Percentiles rank a stretch among this genome's conserved stretches.
These are phyloP conservation scores for Lasiodiplodia sp. DNA, from an alignment of 2,329 filamentous ascomycete species.

Conservation along the genomic window DNA sequence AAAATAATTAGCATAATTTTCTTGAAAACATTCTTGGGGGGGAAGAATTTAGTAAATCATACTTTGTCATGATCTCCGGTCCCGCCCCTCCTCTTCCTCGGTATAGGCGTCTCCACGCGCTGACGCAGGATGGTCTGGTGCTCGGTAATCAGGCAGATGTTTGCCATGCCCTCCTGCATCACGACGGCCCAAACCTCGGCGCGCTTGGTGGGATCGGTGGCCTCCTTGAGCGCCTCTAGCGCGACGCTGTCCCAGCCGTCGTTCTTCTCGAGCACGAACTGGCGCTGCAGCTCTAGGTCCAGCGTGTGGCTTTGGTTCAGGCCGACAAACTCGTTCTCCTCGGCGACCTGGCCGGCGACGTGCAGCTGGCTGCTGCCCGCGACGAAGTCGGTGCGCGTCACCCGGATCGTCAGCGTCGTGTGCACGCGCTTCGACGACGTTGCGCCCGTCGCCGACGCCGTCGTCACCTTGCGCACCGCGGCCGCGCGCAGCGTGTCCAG, in stretches of 20 bases:
- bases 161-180: constrained; percentile 87
- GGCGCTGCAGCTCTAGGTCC: constrained; percentile 85
- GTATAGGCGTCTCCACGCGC: constrained; percentile 70
- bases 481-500: constrained; percentile 70
- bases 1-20: not conserved
- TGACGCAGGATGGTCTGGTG: constrained; percentile 79
- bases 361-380: constrained; percentile 72
- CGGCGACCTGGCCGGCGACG: constrained; percentile 69
- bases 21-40: not conserved
- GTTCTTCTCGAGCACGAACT: constrained; percentile 87
- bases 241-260: constrained; percentile 91
- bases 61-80: constrained; percentile 68
- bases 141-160: constrained; percentile 83
- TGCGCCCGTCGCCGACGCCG: constrained; percentile 66
- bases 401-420: constrained; percentile 68
- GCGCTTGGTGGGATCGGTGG: constrained; percentile 77
- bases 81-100: constrained; percentile 70
- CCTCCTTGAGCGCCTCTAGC: constrained; percentile 77
- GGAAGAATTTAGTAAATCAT: not conserved
- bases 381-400: constrained; percentile 74
- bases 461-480: constrained; percentile 71
- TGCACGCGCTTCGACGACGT: constrained; percentile 70
- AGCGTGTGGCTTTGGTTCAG: constrained; percentile 74
- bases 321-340: constrained; percentile 72
- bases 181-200: constrained; percentile 89